Base-by-base conservation (phyloP, 768 basidiomycete genomes). In the Mycena haematopus region DNA sequence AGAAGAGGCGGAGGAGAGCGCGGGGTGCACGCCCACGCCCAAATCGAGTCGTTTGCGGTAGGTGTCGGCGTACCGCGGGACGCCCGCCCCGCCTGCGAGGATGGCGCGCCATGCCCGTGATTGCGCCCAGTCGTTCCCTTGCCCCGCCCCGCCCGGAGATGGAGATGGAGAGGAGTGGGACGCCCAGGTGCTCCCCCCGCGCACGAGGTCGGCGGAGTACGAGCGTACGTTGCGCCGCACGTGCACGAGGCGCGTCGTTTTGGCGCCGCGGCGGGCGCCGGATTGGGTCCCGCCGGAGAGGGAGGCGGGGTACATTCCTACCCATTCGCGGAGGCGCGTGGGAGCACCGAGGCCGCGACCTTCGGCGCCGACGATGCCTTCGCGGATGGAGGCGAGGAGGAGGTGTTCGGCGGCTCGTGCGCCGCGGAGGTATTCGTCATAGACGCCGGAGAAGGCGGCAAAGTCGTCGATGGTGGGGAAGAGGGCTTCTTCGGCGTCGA, bases 401-500 rank as follows among this genome's bases (percentile, higher is more conserved):
- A 53, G 52, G 50, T 51, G 50, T 8, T 51, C 50, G 13, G 50
- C 29, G 0, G 50, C 50, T n/a, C 27, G 50, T 14, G 22, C 86
- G 84, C 25, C 95, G 83, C 0, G 73, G 33, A 95, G 94, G 71
- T 98, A 97, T 3, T 42, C 40, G 19, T 42, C 22, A 79, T 70
- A 71, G 92, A 92, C 9, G 85, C 83, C 56, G 79, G 79, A 58
- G 83, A 89, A 85, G 8, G 47, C 25, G 38, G 35, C 33, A 29
- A 62, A 66, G 46, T 65, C 65, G 27, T 65, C 65, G 29, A 62
- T 25, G 1, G 65, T 65, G 17, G 65, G 65, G 44, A 54, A 61
- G 10, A 65, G 65, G 46, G 42, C 27, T 17, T 60, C 63, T 38
- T 60, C 59, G n/a, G 52, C 42, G n/a, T 22, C 50, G 27, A 25